Conservation (phyloP, 345 rosid species). For the Gossypium arboreum region DNA sequence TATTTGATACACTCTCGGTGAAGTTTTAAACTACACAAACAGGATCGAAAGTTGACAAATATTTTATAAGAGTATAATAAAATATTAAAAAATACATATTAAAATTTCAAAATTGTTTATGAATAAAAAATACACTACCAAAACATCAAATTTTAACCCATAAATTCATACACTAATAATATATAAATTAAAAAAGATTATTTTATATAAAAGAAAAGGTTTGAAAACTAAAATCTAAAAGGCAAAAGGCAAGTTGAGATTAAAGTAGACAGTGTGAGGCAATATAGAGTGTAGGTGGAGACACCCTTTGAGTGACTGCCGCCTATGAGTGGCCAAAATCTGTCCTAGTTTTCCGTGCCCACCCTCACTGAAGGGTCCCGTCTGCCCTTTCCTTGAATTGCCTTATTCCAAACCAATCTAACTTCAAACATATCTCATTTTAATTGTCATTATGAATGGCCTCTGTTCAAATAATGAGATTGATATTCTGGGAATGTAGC, state of each 20-base stretch:
- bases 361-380: conserved; percentile 26
- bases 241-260: conserved; percentile 17
- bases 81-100: no score
- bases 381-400: conserved; percentile 7
- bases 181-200: no score
- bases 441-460: background rate
- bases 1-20: accelerated
- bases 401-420: background rate
- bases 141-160: no score
- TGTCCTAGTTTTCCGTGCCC: conserved; percentile 20
- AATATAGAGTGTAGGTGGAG: background rate
- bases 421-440: background rate
- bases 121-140: no score
- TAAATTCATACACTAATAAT: no score
- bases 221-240: conserved; percentile 17
- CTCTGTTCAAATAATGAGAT: no score
- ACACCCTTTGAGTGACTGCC: conserved; percentile 3
- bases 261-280: background rate
- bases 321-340: conserved; percentile 13
- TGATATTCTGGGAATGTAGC: no score
- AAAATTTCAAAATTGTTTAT: no score
- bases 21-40: no score
- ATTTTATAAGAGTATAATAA: no score
- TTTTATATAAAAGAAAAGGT: background rate
- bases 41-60: accelerated